Base-by-base conservation (phyloP, 2,329 filamentous ascomycete species). In the Didymellaceae sp. region DNA sequence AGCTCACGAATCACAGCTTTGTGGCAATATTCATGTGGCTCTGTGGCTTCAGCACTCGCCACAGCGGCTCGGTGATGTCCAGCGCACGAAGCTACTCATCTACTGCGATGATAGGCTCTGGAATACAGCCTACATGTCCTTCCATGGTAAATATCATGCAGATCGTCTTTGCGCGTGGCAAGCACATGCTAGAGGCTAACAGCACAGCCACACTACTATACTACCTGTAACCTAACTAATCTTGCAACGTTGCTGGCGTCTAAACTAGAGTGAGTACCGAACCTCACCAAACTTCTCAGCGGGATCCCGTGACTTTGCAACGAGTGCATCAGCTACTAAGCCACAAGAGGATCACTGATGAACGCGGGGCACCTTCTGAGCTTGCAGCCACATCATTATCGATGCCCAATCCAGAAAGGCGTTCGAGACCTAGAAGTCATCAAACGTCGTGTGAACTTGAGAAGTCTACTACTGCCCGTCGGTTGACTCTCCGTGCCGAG, bases 31-130 rank as follows among this genome's bases (percentile, higher is more conserved):
- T n/a, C 22, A 21, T 5, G 45, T 46, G 34, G 1, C 8, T 5
- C 5, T 34, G 49, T 43, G 26, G 43, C 39, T 38, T 25, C 24
- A 20, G 37, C 20, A 17, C 8, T 57, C 33, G 55, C 55, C 54
- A 57, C 54, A 54, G 35, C 47, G 40, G 51, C 47, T 51, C 46
- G 50, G 49, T 18, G 22, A 32, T 5, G 6, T 50, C 34, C 34
- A 26, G 22, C 18, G n/a, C n/a, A n/a, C n/a, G n/a, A n/a, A n/a
- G n/a, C n/a, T n/a, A n/a, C n/a, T n/a, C n/a, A n/a, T n/a, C n/a
- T 11, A 3, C 11, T 13, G 26, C 11, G 11, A 28, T 7, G 26
- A 28, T 28, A 8, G n/a, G 10, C 5, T 13, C 4, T 28, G 26
- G 11, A 13, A n/a, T n/a, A n/a, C n/a, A n/a, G n/a, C n/a, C n/a